Percentiles rank a stretch among this genome's conserved stretches.
Evolutionary conservation across 2,329 filamentous ascomycete species (phyloP).

Genomic region (Cadophora luteo-olivacea): DNA sequence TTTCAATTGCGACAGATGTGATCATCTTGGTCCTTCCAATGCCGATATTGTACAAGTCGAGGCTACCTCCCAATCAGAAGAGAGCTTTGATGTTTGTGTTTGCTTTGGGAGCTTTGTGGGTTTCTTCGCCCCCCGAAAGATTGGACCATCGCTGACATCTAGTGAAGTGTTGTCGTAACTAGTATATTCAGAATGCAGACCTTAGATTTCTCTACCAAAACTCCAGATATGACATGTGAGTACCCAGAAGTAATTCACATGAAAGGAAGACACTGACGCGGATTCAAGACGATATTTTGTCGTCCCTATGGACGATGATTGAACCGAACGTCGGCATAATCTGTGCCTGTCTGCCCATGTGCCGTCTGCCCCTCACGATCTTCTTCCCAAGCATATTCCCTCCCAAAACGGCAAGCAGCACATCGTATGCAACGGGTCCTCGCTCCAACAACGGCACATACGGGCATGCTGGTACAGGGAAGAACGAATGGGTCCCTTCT

Average conservation of each 20-base stretch:
- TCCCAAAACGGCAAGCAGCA: conserved; percentile 4
- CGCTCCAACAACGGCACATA: conserved; percentile 20
- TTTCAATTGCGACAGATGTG: conserved; percentile 47
- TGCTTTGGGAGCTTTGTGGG: conserved; percentile 48
- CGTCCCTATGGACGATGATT: conserved; percentile 48
- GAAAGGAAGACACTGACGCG: background rate
- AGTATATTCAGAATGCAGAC: conserved; percentile 46
- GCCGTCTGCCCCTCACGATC: conserved; percentile 42
- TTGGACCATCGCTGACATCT: conserved; percentile 10
- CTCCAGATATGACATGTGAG: conserved; percentile 33
- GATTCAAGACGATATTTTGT: conserved; percentile 20
- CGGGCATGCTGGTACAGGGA: conserved; percentile 20
- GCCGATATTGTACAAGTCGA: conserved; percentile 43
- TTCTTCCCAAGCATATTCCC: conserved; percentile 37
- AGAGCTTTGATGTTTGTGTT: conserved; percentile 53
- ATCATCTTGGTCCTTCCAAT: conserved; percentile 46
- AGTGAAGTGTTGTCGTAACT: conserved; percentile 40
- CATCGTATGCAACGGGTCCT: conserved; percentile 1
- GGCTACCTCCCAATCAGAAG: conserved; percentile 48
- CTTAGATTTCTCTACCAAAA: conserved; percentile 37
- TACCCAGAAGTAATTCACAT: background rate
- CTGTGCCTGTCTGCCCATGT: conserved; percentile 49
- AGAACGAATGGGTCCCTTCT: conserved; percentile 28
- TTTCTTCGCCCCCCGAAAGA: background rate
- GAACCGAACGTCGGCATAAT: conserved; percentile 48